Base-by-base conservation (phyloP, 1,284 basidiomycete species). In the Cutaneotrichosporon sp. region DNA sequence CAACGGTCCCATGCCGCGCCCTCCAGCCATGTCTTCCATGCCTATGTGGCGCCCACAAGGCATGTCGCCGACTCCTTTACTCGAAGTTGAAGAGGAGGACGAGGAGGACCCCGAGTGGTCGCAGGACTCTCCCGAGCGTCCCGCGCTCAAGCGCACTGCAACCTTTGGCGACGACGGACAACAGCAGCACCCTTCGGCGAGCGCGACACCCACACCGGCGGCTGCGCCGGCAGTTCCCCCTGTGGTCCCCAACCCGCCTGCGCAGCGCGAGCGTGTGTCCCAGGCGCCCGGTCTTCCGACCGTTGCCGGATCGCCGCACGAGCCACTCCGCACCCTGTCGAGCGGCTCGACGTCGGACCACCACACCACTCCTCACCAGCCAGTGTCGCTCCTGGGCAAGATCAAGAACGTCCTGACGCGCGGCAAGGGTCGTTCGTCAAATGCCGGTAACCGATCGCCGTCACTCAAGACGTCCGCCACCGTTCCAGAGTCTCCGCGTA, bases 161-260 rank as follows among this genome's bases (percentile, higher is more conserved):
- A 59, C 57, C 12, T 59, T 59, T 39, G 57, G 57, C 14, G 57
- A 59, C 22, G 57, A 59, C 4, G 57, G 55, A 14, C 26, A 30
- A 10, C 26, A 30, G 26, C 26, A 30, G 26, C 26, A 30, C 10
- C 26, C 26, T n/a, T n/a, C n/a, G n/a, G n/a, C n/a, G n/a, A n/a
- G n/a, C 26, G 26, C 26, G 26, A 10, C 26, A 10, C 10, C 26
- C 26, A 30, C 26, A 30, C 26, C 26, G 10, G 26, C 26, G 26
- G 26, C 26, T n/a, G 8, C 30, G 30, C 15, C 46, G 3, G 20
- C 40, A n/a, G 34, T 22, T 35, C 33, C 30, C 35, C 47, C 41
- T 13, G 18, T 17, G 38, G 13, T 37, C 0, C 22, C 39, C 34
- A 35, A 20, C 23, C 10, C 30, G 4, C 30, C 43, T 20, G 43